These are phyloP conservation scores for Xylaria multiplex DNA, from an alignment of 2,329 filamentous ascomycete genomes.

Conservation along the genomic window DNA sequence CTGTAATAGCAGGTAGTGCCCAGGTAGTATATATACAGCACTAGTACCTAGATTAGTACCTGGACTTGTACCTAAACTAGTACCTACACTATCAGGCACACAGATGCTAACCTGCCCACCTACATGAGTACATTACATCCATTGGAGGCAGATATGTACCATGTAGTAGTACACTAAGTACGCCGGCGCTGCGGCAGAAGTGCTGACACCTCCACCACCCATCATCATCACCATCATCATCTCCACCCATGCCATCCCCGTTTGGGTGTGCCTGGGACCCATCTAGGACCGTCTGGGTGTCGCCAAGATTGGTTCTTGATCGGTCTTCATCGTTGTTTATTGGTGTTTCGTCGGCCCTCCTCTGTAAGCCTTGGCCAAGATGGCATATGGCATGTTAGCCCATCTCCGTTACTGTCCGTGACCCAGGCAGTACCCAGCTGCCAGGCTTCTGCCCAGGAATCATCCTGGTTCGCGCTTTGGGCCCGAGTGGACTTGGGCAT, in stretches of 20 bases:
- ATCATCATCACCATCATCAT: not conserved
- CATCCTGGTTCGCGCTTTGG: too few relatives aligned
- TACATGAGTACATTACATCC: too few relatives aligned
- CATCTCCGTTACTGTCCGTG: conserved; percentile 19
- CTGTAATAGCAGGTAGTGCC: too few relatives aligned
- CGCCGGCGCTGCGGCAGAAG: not conserved
- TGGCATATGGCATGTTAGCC: not conserved
- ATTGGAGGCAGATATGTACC: not conserved
- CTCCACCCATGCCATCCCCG: conserved; percentile 14
- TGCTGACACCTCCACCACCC: conserved; percentile 24
- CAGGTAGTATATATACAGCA: too few relatives aligned
- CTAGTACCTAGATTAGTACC: too few relatives aligned
- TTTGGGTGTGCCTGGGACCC: not conserved
- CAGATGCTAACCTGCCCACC: too few relatives aligned
- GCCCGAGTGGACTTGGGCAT: not conserved
- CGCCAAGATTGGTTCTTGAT: not conserved
- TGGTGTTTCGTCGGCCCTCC: too few relatives aligned
- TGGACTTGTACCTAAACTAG: too few relatives aligned
- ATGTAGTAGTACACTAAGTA: too few relatives aligned
- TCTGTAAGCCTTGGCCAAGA: not conserved
- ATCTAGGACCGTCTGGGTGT: not conserved
- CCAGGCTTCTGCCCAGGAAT: too few relatives aligned
- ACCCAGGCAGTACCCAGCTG: conserved; percentile 1
- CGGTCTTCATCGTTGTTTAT: not conserved
- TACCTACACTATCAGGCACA: too few relatives aligned